Base-by-base conservation (phyloP, 1,139 yeast genomes). In the Blastobotrys elegans region DNA sequence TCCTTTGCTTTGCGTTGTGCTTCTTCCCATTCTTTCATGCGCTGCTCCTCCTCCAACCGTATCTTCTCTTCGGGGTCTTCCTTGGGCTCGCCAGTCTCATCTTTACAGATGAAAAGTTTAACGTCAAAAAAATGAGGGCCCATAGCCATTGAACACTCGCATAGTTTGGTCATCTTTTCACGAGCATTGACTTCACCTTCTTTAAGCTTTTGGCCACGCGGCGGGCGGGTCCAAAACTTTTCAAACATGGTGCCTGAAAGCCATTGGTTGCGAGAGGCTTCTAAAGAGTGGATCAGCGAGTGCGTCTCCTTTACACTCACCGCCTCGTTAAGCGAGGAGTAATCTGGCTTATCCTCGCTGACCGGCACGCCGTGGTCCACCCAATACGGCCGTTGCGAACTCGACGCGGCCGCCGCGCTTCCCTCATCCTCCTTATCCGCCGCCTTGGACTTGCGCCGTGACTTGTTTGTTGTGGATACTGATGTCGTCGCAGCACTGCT, bases 61-160 rank as follows among this genome's bases (percentile, higher is more conserved):
- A 35, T 33, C 29, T 44, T 43, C 30, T 45, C 48, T 18, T 49
- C 52, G 1, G 52, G 52, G 40, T 49, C 50, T 20, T 49, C 52
- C 38, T 51, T 48, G 16, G 46, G 40, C 18, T 44, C 48, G 8
- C 43, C 42, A 32, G 30, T 33, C 17, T 46, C 48, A 26, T 64
- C 95, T 57, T 87, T 86, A 45, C 89, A 79, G 22, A 89, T 82
- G 64, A 86, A 92, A 40, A 92, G 65, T 52, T 95, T 72, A 5
- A 84, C 76, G 38, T 83, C 89, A 63, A 87, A 86, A 0, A 71
- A 67, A 66, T 92, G 98, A 0, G 96, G 96, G 0, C 97, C 97
- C 33, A 85, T 72, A 4, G 74, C 72, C 69, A 89, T 66, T 0
- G 72, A 68, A 49, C 90, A 80, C 56, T 90, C 97, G 58, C 94